Base-by-base conservation (phyloP, 805 yeast genomes). In the Dipodascopsis uninucleata region DNA sequence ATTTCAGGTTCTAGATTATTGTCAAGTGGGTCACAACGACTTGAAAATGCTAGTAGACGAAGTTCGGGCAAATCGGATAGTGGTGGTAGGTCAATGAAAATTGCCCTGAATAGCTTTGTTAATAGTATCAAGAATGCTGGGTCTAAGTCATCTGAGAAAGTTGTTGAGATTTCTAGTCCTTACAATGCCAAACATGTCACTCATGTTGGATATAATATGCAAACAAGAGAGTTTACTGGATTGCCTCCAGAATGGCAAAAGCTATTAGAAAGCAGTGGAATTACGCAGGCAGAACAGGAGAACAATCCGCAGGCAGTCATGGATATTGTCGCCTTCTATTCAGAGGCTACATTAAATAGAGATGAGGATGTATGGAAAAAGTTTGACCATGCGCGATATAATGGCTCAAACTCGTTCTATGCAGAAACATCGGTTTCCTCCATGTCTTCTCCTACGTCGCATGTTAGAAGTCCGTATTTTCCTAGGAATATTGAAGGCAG, bases 161-260 rank as follows among this genome's bases (percentile, higher is more conserved):
- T 20, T 12, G 14, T 41, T 10, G 57, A 79, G 55, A 93, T 90
- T 39, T 85, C 95, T n/a, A 81, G 87, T 0, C 98, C 98, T 0
- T 87, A 82, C 63, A 87, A 86, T 59, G 83, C 93, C 14, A 81
- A 85, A 60, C 96, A 89, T 60, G 82, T 87, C 28, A 87, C 93
- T 16, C 95, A 86, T 60, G 95, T 86, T 14, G 93, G 88, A 22
- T 78, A 82, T 33, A 88, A 85, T 63, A 64, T 72, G 10, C 79
- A 78, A 53, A 78, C 85, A 25, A 88, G 90, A 6, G 79, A 83
- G 33, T 85, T 79, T 57, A 82, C 58, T 6, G 56, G 44, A 39
- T 67, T 87, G 41, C 96, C 95, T 0, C 79, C 76, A 20, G 94
- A 84, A 59, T 86, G 96, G 95, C 85, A 84, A 56, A 74, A 75